These are phyloP conservation scores for Stenogyne calaminthoides DNA, from an alignment of 305 asterid species.

Conservation along the genomic window DNA sequence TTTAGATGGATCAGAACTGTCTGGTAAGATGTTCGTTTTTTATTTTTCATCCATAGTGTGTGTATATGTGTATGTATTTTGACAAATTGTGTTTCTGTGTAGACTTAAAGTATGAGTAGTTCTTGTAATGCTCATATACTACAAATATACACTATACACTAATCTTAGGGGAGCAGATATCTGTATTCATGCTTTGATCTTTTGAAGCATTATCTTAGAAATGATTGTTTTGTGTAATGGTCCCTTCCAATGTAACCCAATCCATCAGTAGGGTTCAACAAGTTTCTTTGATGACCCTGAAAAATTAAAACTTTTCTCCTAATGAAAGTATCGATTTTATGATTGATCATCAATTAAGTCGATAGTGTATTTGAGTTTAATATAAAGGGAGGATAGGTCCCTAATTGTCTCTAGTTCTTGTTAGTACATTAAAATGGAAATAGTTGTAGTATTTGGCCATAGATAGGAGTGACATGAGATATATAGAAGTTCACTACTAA, in stretches of 20 bases:
- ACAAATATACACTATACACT: not conserved
- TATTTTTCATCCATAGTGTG: not conserved
- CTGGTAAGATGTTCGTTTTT: constrained; percentile 41
- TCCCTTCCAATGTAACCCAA: not conserved
- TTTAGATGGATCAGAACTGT: constrained; percentile 36
- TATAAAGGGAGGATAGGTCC: not conserved
- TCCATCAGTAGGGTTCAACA: not conserved
- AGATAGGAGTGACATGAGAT: not conserved
- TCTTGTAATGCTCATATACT: not conserved
- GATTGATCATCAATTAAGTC: not conserved
- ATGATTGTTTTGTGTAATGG: not conserved
- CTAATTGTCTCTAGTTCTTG: not conserved
- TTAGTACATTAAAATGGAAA: not conserved
- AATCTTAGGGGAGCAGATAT: not conserved
- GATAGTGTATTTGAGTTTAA: not conserved
- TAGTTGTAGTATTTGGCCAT: not conserved
- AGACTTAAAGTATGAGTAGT: not conserved
- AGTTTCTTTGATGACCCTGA: not conserved
- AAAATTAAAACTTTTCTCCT: not conserved
- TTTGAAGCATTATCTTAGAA: not conserved
- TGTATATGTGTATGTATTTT: not conserved
- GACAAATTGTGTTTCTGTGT: not conserved
- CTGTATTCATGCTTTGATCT: not conserved
- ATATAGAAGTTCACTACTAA: not conserved
- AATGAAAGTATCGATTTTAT: not conserved